Conservation (phyloP, 2,329 filamentous ascomycete genomes). For the Hypoxylon sp. region DNA sequence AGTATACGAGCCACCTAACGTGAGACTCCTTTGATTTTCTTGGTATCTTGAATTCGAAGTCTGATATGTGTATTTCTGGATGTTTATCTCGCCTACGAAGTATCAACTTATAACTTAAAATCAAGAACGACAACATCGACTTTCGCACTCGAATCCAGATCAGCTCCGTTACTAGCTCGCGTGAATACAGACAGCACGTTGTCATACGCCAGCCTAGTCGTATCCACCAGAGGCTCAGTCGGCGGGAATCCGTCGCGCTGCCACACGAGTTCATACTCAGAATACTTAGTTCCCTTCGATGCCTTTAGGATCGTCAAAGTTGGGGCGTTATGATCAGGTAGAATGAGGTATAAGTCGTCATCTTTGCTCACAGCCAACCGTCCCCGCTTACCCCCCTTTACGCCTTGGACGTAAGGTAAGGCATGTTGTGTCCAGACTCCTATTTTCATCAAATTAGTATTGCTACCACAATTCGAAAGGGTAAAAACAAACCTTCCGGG, state of each 20-base stretch:
- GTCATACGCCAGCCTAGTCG: constrained; percentile 55
- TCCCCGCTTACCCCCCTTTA: constrained; percentile 55
- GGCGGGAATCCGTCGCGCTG: constrained; percentile 53
- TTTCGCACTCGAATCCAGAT: constrained; percentile 17
- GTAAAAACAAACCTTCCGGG: constrained; percentile 49
- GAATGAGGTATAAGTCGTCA: constrained; percentile 57
- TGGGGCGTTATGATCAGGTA: constrained; percentile 54
- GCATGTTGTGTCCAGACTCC: constrained; percentile 55
- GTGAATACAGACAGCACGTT: constrained; percentile 57
- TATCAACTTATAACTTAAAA: constrained; percentile 50
- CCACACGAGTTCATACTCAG: constrained; percentile 57
- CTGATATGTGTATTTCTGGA: neutral
- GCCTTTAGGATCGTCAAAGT: constrained; percentile 55
- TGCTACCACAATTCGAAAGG: neutral
- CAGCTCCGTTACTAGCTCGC: constrained; percentile 36
- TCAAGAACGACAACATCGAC: constrained; percentile 57
- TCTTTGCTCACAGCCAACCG: constrained; percentile 55
- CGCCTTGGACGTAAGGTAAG: constrained; percentile 53
- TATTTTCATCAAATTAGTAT: constrained; percentile 29
- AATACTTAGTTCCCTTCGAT: constrained; percentile 50
- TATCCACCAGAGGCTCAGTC: constrained; percentile 59
- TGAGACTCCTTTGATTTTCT: neutral
- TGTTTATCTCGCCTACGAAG: neutral
- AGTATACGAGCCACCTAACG: neutral
- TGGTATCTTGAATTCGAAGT: neutral